These are phyloP conservation scores for Botryotinia calthae DNA, from an alignment of 2,329 filamentous ascomycete species.

Conservation along the genomic window DNA sequence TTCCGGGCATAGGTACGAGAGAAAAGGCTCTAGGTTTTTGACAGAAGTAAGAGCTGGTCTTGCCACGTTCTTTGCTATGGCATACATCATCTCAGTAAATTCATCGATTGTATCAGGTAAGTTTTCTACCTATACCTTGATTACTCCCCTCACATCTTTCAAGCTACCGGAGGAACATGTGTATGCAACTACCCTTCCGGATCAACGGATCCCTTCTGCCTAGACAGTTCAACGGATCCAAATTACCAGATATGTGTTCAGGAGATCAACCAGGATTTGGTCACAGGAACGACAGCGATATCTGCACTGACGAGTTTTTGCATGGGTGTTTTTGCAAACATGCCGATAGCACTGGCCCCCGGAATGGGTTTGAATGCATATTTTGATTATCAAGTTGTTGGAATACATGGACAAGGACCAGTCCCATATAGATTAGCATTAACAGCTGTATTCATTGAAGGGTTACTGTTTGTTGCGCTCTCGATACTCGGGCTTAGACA, in stretches of 20 bases:
- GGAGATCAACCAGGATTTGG: slow-evolving; percentile 61
- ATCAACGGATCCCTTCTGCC: slow-evolving; percentile 25
- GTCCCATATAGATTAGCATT: slow-evolving; percentile 75
- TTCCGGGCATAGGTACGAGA: slow-evolving; percentile 62
- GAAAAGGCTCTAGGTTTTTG: slow-evolving; percentile 68
- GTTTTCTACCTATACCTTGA: background rate
- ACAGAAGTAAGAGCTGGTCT: slow-evolving; percentile 82
- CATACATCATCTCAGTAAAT: slow-evolving; percentile 69
- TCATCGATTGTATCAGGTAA: slow-evolving; percentile 44
- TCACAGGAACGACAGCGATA: slow-evolving; percentile 83
- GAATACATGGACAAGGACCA: slow-evolving; percentile 68
- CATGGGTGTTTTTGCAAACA: slow-evolving; percentile 80
- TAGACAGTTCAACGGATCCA: slow-evolving; percentile 22
- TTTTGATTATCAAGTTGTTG: slow-evolving; percentile 76
- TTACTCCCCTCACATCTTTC: slow-evolving; percentile 13
- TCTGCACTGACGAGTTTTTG: slow-evolving; percentile 74
- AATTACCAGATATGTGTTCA: slow-evolving; percentile 64
- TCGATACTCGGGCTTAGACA: slow-evolving; percentile 80
- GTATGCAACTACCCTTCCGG: slow-evolving; percentile 21
- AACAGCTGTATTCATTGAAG: slow-evolving; percentile 86
- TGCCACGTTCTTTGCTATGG: slow-evolving; percentile 69
- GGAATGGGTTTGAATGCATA: slow-evolving; percentile 86
- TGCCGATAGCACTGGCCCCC: slow-evolving; percentile 67
- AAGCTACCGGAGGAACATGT: slow-evolving; percentile 28
- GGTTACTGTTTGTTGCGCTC: slow-evolving; percentile 78